Evolutionary conservation across 805 yeast species (phyloP), one percentile per base, ranked within the genome.

Genomic region (Komagataella kurtzmanii): DNA sequence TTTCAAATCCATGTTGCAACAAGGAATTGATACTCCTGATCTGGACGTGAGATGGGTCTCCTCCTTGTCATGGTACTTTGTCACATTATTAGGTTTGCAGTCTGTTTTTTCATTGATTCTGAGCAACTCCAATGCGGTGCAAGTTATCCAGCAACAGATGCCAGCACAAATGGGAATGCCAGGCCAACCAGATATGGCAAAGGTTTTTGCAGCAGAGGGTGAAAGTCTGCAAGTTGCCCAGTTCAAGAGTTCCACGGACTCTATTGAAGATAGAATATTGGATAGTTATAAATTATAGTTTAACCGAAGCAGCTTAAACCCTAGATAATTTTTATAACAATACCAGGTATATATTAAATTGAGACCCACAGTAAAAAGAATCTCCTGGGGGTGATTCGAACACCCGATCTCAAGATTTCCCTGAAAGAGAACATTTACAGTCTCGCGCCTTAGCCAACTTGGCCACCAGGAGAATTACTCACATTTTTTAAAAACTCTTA

Each of bases 11-110:
- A 90, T 93, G 95, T 68, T 93, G 46, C 99, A 93, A 66, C 79
- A 78, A 24, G 96, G 97, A 6, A 84, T 93, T 12, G 76, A 74
- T 53, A 89, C 98, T 0, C 75, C 83, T 1, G 95, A 91, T 59
- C 71, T 93, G 53, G 93, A 90, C 62, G 96, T 83, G 7, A 72
- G 95, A 24, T 93, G 96, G 80, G 98, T 93, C 17, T 83, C 93
- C 44, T 82, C 96, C 2, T 84, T 93, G 18, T 88, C 97, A 4
- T 93, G 98, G 98, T 93, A 91, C 65, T 87, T 93, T 64, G 85
- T 91, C 51, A 86, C 88, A 52, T 77, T 88, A 54, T 65, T 90
- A 50, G 98, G 98, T 24, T 74, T 93, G 54, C 78, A 79, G 57
- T 85, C 96, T 0, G 81, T 93, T 1, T 85, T 83, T 63, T 76